Evolutionary conservation across 1,139 yeast species (phyloP), one percentile per base, ranked within the genome.

Genomic region (Zygosaccharomyces pseudobailii): DNA sequence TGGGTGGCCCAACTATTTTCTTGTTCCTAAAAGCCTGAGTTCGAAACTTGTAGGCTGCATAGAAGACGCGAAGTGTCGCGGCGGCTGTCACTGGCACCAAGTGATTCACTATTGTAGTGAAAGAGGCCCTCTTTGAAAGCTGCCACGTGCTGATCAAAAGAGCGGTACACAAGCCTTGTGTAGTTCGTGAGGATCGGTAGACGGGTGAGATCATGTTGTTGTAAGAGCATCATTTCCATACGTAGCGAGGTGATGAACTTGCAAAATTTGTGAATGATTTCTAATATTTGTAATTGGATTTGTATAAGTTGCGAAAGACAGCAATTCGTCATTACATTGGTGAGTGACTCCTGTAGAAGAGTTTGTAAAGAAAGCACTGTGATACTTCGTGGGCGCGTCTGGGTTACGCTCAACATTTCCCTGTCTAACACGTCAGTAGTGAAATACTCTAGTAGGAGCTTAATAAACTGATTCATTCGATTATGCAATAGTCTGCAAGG

Each of bases 221-320:
- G 21, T 13, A 31, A 25, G n/a, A 40, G 25, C 19, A 6, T 36
- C 19, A 45, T 42, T 39, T 56, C 59, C 6, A 52, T 48, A 44
- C 59, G 54, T 50, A 61, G 46, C 9, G 62, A 52, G 1, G 57
- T 56, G 27, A 62, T 52, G 43, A 59, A 64, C 44, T 61, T 62
- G 45, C 65, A 60, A 43, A 57, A 64, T 40, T 62, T 58, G 43
- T 58, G 59, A 27, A 62, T 51, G 10, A 60, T 57, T 42, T 63
- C 67, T 34, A 62, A 54, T 8, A 62, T 55, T 46, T 62, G 65
- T 13, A 60, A 42, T 42, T 60, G 64, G 19, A 63, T 49, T n/a
- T 57, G 54, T 35, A 60, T 51, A 24, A 63, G 41, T 32, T 58
- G 51, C 22, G 55, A 52, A 19, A 55, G 47, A 35, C 57, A 55